Evolutionary conservation across 2,329 filamentous ascomycete species (phyloP).

Genomic region (Diaporthe eres): DNA sequence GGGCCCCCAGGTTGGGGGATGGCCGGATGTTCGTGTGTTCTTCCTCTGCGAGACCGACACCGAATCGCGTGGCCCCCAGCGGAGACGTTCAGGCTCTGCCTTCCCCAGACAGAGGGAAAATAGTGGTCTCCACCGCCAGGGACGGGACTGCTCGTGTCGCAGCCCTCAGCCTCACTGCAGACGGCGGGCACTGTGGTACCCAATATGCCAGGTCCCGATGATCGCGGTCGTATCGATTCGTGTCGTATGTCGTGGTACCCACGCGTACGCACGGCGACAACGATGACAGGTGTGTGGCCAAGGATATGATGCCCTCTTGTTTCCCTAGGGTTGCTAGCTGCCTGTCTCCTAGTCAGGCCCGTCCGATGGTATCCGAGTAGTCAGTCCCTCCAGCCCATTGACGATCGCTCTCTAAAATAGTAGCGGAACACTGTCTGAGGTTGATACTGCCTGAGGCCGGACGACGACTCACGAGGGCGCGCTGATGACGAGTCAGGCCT

Average conservation of each 20-base stretch:
- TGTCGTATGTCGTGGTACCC: constrained; percentile 30
- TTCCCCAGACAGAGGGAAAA: neutral
- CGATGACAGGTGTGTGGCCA: neutral
- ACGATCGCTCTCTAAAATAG: constrained; percentile 29
- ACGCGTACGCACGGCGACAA: constrained; percentile 14
- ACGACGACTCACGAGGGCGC: constrained; percentile 24
- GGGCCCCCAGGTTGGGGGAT: neutral
- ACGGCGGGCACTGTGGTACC: constrained; percentile 13
- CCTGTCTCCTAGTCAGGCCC: neutral
- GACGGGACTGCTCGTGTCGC: constrained; percentile 9
- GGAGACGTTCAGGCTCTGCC: neutral
- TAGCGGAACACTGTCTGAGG: constrained; percentile 29
- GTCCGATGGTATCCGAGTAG: constrained; percentile 13
- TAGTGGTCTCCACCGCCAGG: neutral
- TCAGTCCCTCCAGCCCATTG: constrained; percentile 8
- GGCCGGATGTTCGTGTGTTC: constrained; percentile 18
- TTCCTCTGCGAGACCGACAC: neutral
- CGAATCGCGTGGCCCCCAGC: neutral
- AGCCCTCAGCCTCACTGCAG: constrained; percentile 21
- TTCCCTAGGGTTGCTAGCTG: neutral
- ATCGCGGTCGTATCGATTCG: constrained; percentile 27
- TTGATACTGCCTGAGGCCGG: constrained; percentile 7
- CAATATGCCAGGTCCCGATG: constrained; percentile 36
- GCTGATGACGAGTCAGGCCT: constrained; percentile 26
- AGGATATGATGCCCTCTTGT: neutral